Base-by-base conservation (phyloP, 306 rosid species). In the Trifolium pratense region DNA sequence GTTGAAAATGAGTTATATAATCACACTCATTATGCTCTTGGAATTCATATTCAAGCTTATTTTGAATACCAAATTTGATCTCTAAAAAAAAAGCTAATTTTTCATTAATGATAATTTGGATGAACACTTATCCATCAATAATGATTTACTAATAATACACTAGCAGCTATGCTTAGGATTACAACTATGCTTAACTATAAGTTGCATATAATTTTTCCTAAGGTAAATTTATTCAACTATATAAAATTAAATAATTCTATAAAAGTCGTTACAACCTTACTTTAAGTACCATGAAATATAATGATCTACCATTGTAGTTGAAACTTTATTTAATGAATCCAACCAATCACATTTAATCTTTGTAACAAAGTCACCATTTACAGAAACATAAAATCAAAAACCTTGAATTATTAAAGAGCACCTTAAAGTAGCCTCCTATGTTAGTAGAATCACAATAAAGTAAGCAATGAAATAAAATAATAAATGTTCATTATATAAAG, bases 391-490 rank as follows among this genome's bases (percentile, higher is more conserved):
- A 46, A 66, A 36, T 40, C 13, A 69, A 69, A 26, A 21, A n/a
- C 34, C 45, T 29, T 75, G 20, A 62, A 71, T 62, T 70, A 68
- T 67, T 74, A 57, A 77, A 59, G 63, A 81, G 16, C 66, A 70
- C 61, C 80, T 10, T 51, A 61, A 75, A 80, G 34, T 5, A 16
- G 73, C 81, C 78, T 64, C 81, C 77, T 12, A 80, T 15, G 32
- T 61, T 58, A 70, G 84, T 75, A 15, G 7, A 39, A 40, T 63
- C 18, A 21, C 18, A 32, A 37, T 7, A 14, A 67, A 14, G 13
- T 23, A 21, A 21, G 25, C 1, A 21, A 29, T 59, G 66, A 29
- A 15, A 5, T 3, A 1, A 1, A 9, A 17, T 34, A 25, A 57
- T 34, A 25, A 57, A 25, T 3, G 0, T 12, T 70, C 71, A 65